Percentiles rank a stretch among this genome's conserved stretches.
phyloP scores from a whole-genome alignment of 73 alveolate species.

The Paramecium sonneborni region DNA sequence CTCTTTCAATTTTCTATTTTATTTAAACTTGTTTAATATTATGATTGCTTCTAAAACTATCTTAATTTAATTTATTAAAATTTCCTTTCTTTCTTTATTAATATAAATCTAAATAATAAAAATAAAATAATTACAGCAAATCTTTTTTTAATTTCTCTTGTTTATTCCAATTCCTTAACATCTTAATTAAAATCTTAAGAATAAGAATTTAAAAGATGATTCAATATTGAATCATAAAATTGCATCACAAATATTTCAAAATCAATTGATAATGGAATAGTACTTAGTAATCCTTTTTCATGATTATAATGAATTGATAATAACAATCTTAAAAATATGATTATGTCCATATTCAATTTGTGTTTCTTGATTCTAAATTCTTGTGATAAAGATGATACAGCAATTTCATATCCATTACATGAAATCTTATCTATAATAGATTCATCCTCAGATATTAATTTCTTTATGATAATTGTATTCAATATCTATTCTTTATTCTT shows the following conservation, averaged over 20 bases:
- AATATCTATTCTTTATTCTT: background rate
- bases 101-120: background rate
- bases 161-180: background rate
- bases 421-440: background rate
- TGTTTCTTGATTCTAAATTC: slow-evolving; percentile 53
- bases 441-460: background rate
- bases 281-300: background rate
- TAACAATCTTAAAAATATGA: slow-evolving; percentile 43
- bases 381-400: slow-evolving; percentile 16
- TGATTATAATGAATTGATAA: slow-evolving; percentile 4
- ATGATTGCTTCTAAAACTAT: background rate
- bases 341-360: slow-evolving; percentile 30
- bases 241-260: slow-evolving; percentile 55
- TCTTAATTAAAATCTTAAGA: background rate
- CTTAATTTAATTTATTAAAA: background rate
- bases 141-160: background rate
- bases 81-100: slow-evolving; percentile 30
- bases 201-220: background rate
- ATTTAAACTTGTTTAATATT: background rate
- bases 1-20: background rate
- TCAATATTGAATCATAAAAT: background rate
- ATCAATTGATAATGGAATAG: slow-evolving; percentile 48
- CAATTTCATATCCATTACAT: slow-evolving; percentile 14
- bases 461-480: slow-evolving; percentile 10
- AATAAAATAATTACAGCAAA: background rate